Percentiles rank a stretch among this genome's conserved stretches.
These are phyloP conservation scores for Pythium volutum DNA, from an alignment of 352 stramenopile genomes.

Conservation along the genomic window DNA sequence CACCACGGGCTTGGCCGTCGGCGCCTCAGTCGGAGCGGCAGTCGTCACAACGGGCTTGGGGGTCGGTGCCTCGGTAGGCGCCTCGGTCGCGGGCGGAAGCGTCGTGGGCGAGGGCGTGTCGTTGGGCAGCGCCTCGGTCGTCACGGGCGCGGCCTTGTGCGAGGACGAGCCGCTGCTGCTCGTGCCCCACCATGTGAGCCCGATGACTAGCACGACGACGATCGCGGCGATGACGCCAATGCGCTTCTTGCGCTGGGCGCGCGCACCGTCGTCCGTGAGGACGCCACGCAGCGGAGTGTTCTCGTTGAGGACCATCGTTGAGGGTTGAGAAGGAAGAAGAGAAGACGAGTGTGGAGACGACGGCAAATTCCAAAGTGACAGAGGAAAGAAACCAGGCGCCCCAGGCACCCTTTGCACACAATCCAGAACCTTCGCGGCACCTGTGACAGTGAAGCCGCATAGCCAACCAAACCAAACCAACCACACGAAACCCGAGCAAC, in stretches of 20 bases:
- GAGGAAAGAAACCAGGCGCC: not conserved
- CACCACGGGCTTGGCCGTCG: not conserved
- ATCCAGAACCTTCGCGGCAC: not conserved
- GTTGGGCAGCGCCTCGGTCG: conserved; percentile 11
- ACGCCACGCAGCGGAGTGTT: conserved; percentile 17
- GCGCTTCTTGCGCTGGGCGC: conserved; percentile 17
- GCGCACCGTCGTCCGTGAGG: conserved; percentile 5
- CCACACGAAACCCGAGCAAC: not conserved
- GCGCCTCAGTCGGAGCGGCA: conserved; percentile 4
- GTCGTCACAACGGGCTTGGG: not conserved
- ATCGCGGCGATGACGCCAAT: conserved; percentile 12
- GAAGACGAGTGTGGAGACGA: not conserved
- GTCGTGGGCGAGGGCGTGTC: conserved; percentile 4
- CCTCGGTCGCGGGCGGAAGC: not conserved
- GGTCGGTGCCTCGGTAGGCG: conserved; percentile 5
- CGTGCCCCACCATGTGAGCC: conserved; percentile 15
- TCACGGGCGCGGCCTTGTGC: not conserved
- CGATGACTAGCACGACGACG: conserved; percentile 11
- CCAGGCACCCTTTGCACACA: too few relatives aligned
- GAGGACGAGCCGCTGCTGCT: not conserved
- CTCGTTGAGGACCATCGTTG: conserved; percentile 19
- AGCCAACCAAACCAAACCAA: not conserved
- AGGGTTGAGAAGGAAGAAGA: not conserved
- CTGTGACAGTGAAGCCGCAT: not conserved
- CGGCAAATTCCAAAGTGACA: conserved; percentile 11